phyloP scores from a whole-genome alignment of 2,329 filamentous ascomycete species.

The Tolypocladium amazonense region DNA sequence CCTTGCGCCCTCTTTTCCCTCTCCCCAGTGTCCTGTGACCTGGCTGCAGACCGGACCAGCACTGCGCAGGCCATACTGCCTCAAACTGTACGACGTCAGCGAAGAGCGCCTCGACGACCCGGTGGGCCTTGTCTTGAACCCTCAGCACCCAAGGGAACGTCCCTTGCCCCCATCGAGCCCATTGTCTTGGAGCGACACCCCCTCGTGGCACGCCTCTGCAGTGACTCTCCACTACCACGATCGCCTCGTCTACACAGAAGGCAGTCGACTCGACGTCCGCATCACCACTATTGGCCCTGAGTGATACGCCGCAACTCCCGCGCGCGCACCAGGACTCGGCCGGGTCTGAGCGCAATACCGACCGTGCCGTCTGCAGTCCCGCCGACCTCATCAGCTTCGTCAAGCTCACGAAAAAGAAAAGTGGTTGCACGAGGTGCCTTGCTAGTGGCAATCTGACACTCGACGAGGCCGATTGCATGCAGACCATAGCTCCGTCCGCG shows the following conservation, averaged over 20 bases:
- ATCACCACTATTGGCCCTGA: not conserved
- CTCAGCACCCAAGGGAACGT: not conserved
- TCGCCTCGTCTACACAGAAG: not conserved
- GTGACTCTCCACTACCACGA: not conserved
- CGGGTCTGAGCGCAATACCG: not conserved
- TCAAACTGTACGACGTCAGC: not conserved
- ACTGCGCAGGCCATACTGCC: not conserved
- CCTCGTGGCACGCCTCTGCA: not conserved
- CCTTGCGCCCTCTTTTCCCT: not conserved
- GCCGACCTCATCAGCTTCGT: not conserved
- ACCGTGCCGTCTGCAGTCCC: not conserved
- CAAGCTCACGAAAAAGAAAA: conserved; percentile 3
- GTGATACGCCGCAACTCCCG: not conserved
- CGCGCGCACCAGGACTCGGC: not conserved
- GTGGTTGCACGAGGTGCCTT: not conserved
- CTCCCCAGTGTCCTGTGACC: not conserved
- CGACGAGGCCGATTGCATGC: not conserved
- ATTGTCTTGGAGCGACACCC: not conserved
- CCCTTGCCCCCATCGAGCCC: not conserved
- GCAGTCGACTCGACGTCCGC: not conserved
- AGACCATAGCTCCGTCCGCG: not conserved
- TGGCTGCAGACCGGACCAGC: not conserved
- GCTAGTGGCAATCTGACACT: not conserved
- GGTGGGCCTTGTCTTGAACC: conserved; percentile 1
- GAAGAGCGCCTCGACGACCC: not conserved